phyloP scores from a whole-genome alignment of 1,284 basidiomycete genomes.

The Austroboletus novae-zelandiae region DNA sequence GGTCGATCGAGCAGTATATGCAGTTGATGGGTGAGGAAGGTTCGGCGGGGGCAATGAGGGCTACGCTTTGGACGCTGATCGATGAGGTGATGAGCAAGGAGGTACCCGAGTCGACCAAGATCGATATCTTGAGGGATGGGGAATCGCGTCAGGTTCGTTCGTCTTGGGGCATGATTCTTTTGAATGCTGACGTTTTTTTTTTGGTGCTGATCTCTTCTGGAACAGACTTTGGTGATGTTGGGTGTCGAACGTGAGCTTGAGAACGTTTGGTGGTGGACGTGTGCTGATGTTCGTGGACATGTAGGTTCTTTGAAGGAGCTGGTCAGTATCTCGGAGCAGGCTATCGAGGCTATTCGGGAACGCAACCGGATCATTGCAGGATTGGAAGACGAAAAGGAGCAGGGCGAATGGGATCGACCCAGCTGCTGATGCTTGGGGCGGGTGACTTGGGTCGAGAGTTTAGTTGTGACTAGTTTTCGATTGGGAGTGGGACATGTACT shows the following conservation, averaged over 20 bases:
- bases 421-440: no score
- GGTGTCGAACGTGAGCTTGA: slow-evolving; percentile 50
- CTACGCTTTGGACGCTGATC: slow-evolving; percentile 41
- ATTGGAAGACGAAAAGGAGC: slow-evolving; percentile 6
- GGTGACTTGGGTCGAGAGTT: no score
- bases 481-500: no score
- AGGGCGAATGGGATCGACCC: background rate
- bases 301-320: slow-evolving; percentile 28
- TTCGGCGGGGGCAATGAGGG: slow-evolving; percentile 13
- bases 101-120: slow-evolving; percentile 40
- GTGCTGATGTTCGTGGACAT: background rate
- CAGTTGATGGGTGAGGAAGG: slow-evolving; percentile 37
- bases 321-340: slow-evolving; percentile 23
- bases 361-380: slow-evolving; percentile 15
- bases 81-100: slow-evolving; percentile 47
- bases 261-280: background rate
- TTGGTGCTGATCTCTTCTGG: background rate
- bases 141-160: slow-evolving; percentile 46
- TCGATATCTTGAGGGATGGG: slow-evolving; percentile 48
- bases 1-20: slow-evolving; percentile 45
- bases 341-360: slow-evolving; percentile 18
- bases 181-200: background rate
- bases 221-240: slow-evolving; percentile 48
- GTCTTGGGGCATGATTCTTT: background rate
- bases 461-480: no score